phyloP scores from a whole-genome alignment of 1,139 yeast genomes.

The Nakaseomyces bracarensis region DNA sequence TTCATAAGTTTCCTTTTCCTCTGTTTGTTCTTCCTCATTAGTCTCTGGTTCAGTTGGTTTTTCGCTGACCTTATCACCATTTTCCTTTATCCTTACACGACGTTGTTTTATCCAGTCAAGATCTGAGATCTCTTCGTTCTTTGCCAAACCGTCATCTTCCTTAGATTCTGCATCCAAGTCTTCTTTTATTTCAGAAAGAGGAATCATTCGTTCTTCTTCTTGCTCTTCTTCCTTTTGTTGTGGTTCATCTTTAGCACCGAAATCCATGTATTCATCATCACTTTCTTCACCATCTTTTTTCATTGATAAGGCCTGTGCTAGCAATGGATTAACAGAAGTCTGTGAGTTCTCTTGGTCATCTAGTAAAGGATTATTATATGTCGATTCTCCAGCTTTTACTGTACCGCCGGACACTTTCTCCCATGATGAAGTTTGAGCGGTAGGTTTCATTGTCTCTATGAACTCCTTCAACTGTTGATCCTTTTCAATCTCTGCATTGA shows the following conservation, averaged over 20 bases:
- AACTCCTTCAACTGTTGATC: slow-evolving; percentile 72
- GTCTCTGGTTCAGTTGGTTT: slow-evolving; percentile 11
- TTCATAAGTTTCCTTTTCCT: slow-evolving; percentile 15
- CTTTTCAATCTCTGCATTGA: slow-evolving; percentile 51
- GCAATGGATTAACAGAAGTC: slow-evolving; percentile 30
- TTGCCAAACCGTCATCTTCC: slow-evolving; percentile 34
- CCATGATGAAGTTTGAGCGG: slow-evolving; percentile 36
- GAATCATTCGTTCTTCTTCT: slow-evolving; percentile 30
- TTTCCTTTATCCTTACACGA: slow-evolving; percentile 64
- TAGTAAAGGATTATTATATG: not conserved
- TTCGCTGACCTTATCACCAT: slow-evolving; percentile 27
- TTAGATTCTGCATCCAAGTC: slow-evolving; percentile 14
- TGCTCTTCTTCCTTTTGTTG: slow-evolving; percentile 28
- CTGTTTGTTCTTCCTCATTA: slow-evolving; percentile 7
- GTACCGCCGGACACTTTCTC: slow-evolving; percentile 36
- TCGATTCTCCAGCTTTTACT: slow-evolving; percentile 29
- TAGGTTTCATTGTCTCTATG: slow-evolving; percentile 74
- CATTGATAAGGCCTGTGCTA: slow-evolving; percentile 35
- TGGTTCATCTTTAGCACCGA: slow-evolving; percentile 28
- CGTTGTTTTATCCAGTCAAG: slow-evolving; percentile 81
- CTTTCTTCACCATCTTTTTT: slow-evolving; percentile 38
- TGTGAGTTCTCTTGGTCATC: slow-evolving; percentile 14
- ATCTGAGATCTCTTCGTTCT: slow-evolving; percentile 58
- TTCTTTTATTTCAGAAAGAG: slow-evolving; percentile 19
- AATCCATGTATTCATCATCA: slow-evolving; percentile 62